A percentile compares a stretch with the other conserved stretches of the same genome.
phyloP scores from a whole-genome alignment of 495 filamentous ascomycete species.

The Darksidea phi region DNA sequence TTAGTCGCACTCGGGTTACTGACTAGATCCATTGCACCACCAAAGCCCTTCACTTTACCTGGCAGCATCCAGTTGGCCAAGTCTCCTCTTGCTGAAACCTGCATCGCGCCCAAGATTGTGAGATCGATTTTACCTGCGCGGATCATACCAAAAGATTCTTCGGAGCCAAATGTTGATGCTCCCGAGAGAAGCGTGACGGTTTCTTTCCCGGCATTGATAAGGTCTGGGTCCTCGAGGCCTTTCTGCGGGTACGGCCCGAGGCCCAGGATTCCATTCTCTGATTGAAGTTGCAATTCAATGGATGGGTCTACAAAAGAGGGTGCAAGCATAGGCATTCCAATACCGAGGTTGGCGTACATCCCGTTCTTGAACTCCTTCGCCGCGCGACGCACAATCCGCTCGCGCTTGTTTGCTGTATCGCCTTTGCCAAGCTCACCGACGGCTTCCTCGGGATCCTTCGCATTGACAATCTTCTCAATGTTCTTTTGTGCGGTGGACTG shows the following conservation, averaged over 20 bases:
- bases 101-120: conserved; percentile 60
- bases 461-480: conserved; percentile 56
- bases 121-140: conserved; percentile 60
- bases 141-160: conserved; percentile 63
- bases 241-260: conserved; percentile 62
- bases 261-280: conserved; percentile 61
- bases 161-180: conserved; percentile 57
- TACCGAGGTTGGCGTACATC: conserved; percentile 66
- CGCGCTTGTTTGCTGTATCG: conserved; percentile 47
- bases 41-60: conserved; percentile 64
- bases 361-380: conserved; percentile 63
- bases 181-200: conserved; percentile 59
- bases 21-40: conserved; percentile 63
- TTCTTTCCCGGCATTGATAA: conserved; percentile 64
- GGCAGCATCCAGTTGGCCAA: conserved; percentile 66
- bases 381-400: conserved; percentile 59
- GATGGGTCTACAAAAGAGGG: conserved; percentile 50
- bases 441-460: conserved; percentile 40
- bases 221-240: conserved; percentile 56
- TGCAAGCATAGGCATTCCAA: conserved; percentile 64
- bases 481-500: conserved; percentile 54
- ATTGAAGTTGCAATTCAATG: conserved; percentile 54
- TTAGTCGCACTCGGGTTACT: conserved; percentile 60
- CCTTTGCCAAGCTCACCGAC: conserved; percentile 33
- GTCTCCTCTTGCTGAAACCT: conserved; percentile 58